These are phyloP conservation scores for Ustilago vetiveriae DNA, from an alignment of 1,284 basidiomycete species.

Conservation along the genomic window DNA sequence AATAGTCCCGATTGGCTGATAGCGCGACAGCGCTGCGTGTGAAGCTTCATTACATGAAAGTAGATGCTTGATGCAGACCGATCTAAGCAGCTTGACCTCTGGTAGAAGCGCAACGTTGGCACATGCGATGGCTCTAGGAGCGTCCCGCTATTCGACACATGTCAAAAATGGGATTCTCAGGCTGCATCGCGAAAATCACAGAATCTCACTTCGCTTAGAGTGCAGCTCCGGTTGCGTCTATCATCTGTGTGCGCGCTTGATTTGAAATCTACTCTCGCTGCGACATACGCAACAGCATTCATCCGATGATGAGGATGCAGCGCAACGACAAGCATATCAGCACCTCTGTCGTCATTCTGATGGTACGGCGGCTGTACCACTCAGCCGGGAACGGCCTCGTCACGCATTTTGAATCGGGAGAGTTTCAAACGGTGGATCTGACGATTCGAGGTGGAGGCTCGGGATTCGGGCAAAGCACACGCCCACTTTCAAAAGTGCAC, in stretches of 20 bases:
- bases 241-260: neutral
- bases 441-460: slow-evolving; percentile 25
- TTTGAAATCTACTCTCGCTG: no score
- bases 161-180: slow-evolving; percentile 17
- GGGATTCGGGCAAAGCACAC: slow-evolving; percentile 3
- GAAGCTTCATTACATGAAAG: neutral
- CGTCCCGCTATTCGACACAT: slow-evolving; percentile 42
- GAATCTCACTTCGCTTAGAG: slow-evolving; percentile 5
- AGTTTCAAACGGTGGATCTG: slow-evolving; percentile 15
- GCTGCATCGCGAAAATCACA: neutral
- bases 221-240: neutral
- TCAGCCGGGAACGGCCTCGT: no score
- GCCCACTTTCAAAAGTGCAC: neutral
- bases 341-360: no score
- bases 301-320: no score
- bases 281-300: no score
- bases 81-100: slow-evolving; percentile 5
- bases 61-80: slow-evolving; percentile 25
- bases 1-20: neutral
- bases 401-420: no score
- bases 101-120: neutral
- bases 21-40: slow-evolving; percentile 12
- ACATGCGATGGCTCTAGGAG: neutral
- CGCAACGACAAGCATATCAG: no score
- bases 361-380: no score